phyloP scores from a whole-genome alignment of 2,329 filamentous ascomycete genomes.

The Thielaviopsis euricoi region DNA sequence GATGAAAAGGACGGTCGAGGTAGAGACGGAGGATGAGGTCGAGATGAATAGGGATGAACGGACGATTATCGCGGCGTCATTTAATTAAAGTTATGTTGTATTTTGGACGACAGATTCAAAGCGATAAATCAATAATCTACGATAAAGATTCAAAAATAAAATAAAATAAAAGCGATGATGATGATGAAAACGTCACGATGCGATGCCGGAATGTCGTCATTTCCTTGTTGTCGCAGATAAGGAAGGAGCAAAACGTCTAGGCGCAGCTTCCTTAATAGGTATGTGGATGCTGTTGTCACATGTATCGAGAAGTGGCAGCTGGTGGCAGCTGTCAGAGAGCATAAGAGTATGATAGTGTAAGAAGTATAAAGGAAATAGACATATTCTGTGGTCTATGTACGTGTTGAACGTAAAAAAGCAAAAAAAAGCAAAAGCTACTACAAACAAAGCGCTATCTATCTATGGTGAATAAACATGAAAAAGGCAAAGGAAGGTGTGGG shows the following conservation, averaged over 20 bases:
- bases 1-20: too few species aligned
- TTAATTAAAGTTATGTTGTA: neutral
- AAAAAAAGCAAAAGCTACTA: too few species aligned
- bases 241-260: neutral
- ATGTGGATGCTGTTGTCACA: neutral
- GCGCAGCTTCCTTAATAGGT: neutral
- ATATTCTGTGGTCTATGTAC: slow-evolving; percentile 1
- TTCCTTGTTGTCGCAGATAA: neutral
- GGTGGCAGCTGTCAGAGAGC: neutral
- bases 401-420: slow-evolving; percentile 1
- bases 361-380: neutral
- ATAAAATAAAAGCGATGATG: neutral
- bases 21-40: too few species aligned
- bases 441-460: too few species aligned
- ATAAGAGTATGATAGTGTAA: too few species aligned
- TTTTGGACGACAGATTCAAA: neutral
- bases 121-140: neutral
- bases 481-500: neutral
- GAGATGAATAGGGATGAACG: neutral
- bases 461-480: slow-evolving; percentile 1
- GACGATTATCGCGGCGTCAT: neutral
- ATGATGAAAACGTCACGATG: neutral
- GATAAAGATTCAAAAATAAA: neutral
- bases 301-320: neutral
- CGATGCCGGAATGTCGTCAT: neutral